A percentile compares a stretch with the other conserved stretches of the same genome.
phyloP scores from a whole-genome alignment of 73 alveolate species.

The Paramecium sonneborni region DNA sequence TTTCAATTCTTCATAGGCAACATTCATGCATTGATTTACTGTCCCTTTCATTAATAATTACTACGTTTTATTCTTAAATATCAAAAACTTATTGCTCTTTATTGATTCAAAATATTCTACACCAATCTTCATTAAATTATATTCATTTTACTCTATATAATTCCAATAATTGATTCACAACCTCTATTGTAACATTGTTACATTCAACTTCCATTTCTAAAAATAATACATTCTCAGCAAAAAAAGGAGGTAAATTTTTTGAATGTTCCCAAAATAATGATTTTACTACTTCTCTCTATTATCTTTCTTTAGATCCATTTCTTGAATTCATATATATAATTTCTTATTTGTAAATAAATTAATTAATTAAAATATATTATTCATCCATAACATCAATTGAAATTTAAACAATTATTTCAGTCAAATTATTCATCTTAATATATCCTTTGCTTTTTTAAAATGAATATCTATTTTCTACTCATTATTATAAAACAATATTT shows the following conservation, averaged over 20 bases:
- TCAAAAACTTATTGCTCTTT: constrained; percentile 59
- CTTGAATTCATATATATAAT: not conserved
- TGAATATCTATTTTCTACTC: too few species aligned
- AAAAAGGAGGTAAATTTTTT: constrained; percentile 33
- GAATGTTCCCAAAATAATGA: constrained; percentile 41
- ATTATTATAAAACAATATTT: not conserved
- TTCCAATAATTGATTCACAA: constrained; percentile 54
- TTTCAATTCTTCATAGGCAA: constrained; percentile 10
- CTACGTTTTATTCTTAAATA: constrained; percentile 59
- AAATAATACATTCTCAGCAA: constrained; percentile 55
- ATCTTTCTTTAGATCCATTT: not conserved
- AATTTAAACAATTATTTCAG: not conserved
- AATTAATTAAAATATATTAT: not conserved
- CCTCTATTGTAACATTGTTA: constrained; percentile 39
- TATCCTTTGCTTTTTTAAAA: not conserved
- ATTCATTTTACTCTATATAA: constrained; percentile 40
- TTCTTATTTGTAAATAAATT: not conserved
- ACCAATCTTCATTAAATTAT: constrained; percentile 10
- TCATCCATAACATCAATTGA: not conserved
- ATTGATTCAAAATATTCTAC: constrained; percentile 64
- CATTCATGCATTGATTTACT: constrained; percentile 52
- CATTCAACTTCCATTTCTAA: constrained; percentile 63
- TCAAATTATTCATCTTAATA: not conserved
- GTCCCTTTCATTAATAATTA: constrained; percentile 21
- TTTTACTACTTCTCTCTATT: not conserved